Evolutionary conservation across 2,329 filamentous ascomycete genomes (phyloP).

Genomic region (Byssochlamys sp.): DNA sequence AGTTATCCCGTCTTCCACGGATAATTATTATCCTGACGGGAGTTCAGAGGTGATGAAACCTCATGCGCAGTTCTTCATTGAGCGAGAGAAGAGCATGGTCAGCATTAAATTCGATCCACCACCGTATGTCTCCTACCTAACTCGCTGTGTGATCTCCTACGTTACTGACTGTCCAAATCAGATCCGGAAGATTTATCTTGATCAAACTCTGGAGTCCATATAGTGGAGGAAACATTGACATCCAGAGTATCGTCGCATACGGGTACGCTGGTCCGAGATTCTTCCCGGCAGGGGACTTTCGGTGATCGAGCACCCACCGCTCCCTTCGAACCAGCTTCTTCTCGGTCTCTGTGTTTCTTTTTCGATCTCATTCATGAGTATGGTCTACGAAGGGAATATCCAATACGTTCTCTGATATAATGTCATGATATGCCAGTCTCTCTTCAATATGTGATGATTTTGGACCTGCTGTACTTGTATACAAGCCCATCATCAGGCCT

Average conservation of each 20-base stretch:
- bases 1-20: constrained; percentile 6
- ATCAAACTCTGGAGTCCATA: constrained; percentile 83
- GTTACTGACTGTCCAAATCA: constrained; percentile 15
- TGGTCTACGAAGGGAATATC: background rate
- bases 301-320: constrained; percentile 26
- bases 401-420: background rate
- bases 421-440: background rate
- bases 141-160: background rate
- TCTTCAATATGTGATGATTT: background rate
- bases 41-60: constrained; percentile 52
- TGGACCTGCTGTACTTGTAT: background rate
- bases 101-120: constrained; percentile 62
- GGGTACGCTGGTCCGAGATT: constrained; percentile 80
- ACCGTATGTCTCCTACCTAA: constrained; percentile 22
- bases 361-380: background rate
- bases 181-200: constrained; percentile 69
- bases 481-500: background rate
- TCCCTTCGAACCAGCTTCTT: background rate
- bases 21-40: background rate
- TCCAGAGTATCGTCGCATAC: constrained; percentile 72
- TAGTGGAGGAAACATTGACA: constrained; percentile 71
- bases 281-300: constrained; percentile 60
- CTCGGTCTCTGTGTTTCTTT: background rate
- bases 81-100: constrained; percentile 71
- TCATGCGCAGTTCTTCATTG: constrained; percentile 74